Percentiles rank a stretch among this genome's conserved stretches.
These are phyloP conservation scores for Entrophospora sp. DNA, from an alignment of 192 early-diverging fungal species.

Conservation along the genomic window DNA sequence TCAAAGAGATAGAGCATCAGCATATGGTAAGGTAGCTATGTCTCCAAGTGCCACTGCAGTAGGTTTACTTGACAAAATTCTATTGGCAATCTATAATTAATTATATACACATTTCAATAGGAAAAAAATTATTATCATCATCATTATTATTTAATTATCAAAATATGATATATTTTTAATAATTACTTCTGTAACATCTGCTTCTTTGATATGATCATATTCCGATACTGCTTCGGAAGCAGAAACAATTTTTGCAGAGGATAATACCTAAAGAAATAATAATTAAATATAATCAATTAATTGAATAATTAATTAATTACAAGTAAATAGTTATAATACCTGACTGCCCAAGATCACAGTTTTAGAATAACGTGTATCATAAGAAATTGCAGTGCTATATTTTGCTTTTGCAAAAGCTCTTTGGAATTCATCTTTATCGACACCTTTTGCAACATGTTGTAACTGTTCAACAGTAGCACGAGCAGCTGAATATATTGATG, in stretches of 20 bases:
- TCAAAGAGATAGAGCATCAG: constrained; percentile 51
- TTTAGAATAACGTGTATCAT: constrained; percentile 38
- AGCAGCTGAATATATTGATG: constrained; percentile 55
- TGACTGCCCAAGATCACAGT: constrained; percentile 41
- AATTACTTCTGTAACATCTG: constrained; percentile 52
- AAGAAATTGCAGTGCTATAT: constrained; percentile 39
- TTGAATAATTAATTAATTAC: constrained; percentile 22
- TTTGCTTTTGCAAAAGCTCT: constrained; percentile 59
- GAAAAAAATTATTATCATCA: not conserved
- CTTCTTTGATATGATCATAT: constrained; percentile 46
- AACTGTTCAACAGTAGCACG: constrained; percentile 50
- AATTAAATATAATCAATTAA: constrained; percentile 17
- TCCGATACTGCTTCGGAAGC: constrained; percentile 31
- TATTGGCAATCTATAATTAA: constrained; percentile 46
- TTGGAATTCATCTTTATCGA: constrained; percentile 46
- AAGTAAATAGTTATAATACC: constrained; percentile 25
- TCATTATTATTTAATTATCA: not conserved
- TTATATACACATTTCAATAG: not conserved
- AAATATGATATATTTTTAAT: constrained; percentile 46
- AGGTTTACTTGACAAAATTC: constrained; percentile 58
- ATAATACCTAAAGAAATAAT: constrained; percentile 30
- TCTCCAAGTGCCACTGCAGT: constrained; percentile 74
- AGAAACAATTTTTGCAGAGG: constrained; percentile 21
- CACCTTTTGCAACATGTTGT: constrained; percentile 41
- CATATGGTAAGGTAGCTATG: constrained; percentile 60